Evolutionary conservation across 192 early-diverging fungal genomes (phyloP).

Genomic region (Jimgerdemannia lactiflua): DNA sequence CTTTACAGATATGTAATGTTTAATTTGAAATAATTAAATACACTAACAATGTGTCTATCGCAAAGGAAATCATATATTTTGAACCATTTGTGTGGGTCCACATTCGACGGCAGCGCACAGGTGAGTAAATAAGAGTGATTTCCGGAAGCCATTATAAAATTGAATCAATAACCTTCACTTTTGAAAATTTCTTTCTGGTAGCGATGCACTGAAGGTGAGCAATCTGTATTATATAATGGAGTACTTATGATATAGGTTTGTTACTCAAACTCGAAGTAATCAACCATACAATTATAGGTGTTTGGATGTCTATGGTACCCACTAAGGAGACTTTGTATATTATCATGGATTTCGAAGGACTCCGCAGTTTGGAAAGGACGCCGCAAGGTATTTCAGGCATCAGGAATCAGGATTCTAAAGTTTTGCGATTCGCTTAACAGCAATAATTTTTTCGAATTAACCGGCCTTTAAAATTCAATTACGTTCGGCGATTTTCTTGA

Average conservation of each 20-base stretch:
- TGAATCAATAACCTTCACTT: background rate
- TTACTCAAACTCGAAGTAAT: too few species aligned
- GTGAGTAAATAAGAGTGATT: background rate
- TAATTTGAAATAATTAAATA: background rate
- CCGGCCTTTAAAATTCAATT: too few species aligned
- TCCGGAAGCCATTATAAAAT: background rate
- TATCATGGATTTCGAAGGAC: slow-evolving; percentile 22
- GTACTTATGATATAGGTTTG: too few species aligned
- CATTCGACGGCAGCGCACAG: background rate
- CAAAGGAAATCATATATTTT: slow-evolving; percentile 17
- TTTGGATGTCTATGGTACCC: background rate
- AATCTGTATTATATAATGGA: too few species aligned
- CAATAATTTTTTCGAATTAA: too few species aligned
- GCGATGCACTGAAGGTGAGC: slow-evolving; percentile 1
- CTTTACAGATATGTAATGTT: too few species aligned
- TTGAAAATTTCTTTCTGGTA: background rate
- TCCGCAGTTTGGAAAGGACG: slow-evolving; percentile 17
- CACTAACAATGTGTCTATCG: background rate
- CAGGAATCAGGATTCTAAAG: too few species aligned
- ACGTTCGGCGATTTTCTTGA: background rate
- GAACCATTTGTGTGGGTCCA: slow-evolving; percentile 11
- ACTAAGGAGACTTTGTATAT: slow-evolving; percentile 17
- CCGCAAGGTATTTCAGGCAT: slow-evolving; percentile 12
- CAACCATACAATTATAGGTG: background rate
- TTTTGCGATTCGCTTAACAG: too few species aligned